These are phyloP conservation scores for Cercospora beticola DNA, from an alignment of 2,329 filamentous ascomycete genomes.

Conservation along the genomic window DNA sequence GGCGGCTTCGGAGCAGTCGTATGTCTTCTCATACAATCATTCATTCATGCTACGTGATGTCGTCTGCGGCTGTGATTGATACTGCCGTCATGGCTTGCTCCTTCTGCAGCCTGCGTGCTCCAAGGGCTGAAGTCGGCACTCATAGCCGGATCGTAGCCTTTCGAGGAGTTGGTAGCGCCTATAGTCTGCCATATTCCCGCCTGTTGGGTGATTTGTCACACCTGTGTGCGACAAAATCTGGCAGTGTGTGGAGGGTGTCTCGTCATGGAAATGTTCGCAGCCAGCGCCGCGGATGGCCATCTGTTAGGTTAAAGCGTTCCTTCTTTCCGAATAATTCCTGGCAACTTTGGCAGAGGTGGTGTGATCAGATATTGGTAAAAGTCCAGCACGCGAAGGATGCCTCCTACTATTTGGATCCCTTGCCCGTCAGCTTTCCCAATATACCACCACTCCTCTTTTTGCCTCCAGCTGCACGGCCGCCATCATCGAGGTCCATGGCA, in stretches of 20 bases:
- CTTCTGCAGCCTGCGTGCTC: neutral
- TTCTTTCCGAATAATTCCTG: neutral
- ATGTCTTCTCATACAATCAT: slow-evolving; percentile 6
- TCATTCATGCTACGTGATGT: slow-evolving; percentile 7
- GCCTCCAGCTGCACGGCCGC: slow-evolving; percentile 6
- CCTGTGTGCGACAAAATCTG: neutral
- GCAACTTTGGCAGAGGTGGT: neutral
- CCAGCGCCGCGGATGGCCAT: neutral
- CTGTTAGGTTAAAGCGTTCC: neutral
- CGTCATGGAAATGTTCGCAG: neutral
- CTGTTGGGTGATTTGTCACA: neutral
- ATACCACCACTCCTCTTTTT: slow-evolving; percentile 22
- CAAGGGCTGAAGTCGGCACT: neutral
- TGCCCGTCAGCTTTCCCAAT: slow-evolving; percentile 7
- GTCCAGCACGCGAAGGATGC: neutral
- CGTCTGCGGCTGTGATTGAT: neutral
- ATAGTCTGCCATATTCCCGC: neutral
- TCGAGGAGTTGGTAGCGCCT: neutral
- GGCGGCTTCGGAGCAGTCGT: neutral
- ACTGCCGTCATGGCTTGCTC: neutral
- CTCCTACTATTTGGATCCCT: slow-evolving; percentile 11
- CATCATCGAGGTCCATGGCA: slow-evolving; percentile 38
- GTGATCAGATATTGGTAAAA: neutral
- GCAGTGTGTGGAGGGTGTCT: neutral
- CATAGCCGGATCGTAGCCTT: neutral